Evolutionary conservation across 2,329 filamentous ascomycete species (phyloP).

Genomic region (Aspergillus neotritici): DNA sequence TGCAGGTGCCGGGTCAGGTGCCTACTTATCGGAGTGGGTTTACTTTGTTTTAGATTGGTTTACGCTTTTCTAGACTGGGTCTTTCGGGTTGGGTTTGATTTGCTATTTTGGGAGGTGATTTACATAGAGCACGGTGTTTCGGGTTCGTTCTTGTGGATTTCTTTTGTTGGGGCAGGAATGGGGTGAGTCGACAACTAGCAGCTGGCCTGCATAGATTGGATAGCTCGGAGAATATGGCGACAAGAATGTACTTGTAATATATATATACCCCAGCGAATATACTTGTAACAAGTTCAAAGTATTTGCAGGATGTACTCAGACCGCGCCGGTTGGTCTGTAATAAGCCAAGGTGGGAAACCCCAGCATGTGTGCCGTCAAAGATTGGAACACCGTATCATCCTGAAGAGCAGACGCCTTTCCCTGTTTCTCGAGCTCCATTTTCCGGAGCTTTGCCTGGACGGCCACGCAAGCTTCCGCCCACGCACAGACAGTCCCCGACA

Average conservation of each 20-base stretch:
- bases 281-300: background rate
- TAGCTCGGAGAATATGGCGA: no score
- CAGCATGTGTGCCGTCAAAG: constrained; percentile 18
- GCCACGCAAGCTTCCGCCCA: constrained; percentile 38
- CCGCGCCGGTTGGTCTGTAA: constrained; percentile 21
- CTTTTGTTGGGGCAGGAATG: no score
- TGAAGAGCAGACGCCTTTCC: constrained; percentile 6
- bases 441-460: constrained; percentile 30
- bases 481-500: constrained; percentile 37
- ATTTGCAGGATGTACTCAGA: constrained; percentile 1
- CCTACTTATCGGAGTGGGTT: constrained; percentile 22
- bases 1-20: constrained; percentile 16
- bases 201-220: no score
- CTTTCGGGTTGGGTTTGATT: background rate
- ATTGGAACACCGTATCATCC: constrained; percentile 18
- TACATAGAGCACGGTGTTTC: no score
- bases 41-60: constrained; percentile 14
- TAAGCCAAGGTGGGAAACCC: constrained; percentile 29
- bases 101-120: background rate
- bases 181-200: no score
- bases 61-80: constrained; percentile 13
- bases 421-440: constrained; percentile 23
- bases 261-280: no score
- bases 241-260: no score
- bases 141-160: background rate